Evolutionary conservation across 768 basidiomycete genomes (phyloP).

Genomic region (Nidularia pulvinata): DNA sequence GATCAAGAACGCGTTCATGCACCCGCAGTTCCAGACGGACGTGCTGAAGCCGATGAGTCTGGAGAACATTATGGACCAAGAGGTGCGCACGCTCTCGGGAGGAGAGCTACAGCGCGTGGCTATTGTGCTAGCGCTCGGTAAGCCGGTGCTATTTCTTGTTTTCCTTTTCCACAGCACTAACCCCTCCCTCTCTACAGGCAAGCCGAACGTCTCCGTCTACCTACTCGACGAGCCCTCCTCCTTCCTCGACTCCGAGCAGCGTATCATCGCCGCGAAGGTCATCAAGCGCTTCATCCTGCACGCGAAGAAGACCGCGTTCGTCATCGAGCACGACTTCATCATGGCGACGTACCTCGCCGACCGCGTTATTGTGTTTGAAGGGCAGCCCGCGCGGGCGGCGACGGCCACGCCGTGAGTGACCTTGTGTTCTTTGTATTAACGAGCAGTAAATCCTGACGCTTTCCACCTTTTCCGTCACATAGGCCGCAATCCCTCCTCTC

Average conservation of each 20-base stretch:
- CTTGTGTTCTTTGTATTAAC: constrained; percentile 23
- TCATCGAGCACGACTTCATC: constrained; percentile 99
- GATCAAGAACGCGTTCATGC: constrained; percentile 97
- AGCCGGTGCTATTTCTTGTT: constrained; percentile 6
- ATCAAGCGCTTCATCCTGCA: constrained; percentile 99
- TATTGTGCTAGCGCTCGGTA: constrained; percentile 92
- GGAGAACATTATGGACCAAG: constrained; percentile 95
- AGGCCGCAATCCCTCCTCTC: constrained; percentile 94
- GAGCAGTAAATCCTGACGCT: not conserved
- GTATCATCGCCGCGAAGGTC: constrained; percentile 97
- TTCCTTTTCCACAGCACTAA: not conserved
- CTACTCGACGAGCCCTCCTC: constrained; percentile 94
- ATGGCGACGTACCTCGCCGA: constrained; percentile 99
- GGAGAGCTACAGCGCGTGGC: constrained; percentile 98
- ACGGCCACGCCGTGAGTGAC: constrained; percentile 94
- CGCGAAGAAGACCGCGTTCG: constrained; percentile 96
- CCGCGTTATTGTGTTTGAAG: constrained; percentile 93
- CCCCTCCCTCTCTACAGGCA: constrained; percentile 38
- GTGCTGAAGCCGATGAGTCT: constrained; percentile 98
- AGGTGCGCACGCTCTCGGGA: constrained; percentile 97
- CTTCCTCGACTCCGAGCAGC: constrained; percentile 98
- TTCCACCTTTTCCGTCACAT: constrained; percentile 2
- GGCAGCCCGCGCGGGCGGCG: constrained; percentile 82
- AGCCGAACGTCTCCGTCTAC: constrained; percentile 84
- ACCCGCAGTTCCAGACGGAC: constrained; percentile 99